Conservation (phyloP, 768 basidiomycete genomes). For the Cubamyces lactineus region DNA sequence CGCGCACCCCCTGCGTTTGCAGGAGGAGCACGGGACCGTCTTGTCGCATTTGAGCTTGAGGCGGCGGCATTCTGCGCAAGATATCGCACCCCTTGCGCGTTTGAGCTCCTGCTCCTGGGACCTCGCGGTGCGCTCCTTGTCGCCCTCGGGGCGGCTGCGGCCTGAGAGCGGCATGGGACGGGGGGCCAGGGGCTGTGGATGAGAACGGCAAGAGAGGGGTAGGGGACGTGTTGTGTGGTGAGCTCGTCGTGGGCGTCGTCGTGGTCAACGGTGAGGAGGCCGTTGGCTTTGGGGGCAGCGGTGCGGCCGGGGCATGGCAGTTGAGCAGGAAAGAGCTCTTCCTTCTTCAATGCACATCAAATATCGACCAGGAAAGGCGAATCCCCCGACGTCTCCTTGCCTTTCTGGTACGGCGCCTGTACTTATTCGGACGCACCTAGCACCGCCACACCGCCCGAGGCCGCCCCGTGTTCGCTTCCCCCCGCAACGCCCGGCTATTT, state of each 20-base stretch:
- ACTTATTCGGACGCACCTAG: neutral
- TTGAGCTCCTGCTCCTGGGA: conserved; percentile 67
- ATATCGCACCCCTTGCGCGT: conserved; percentile 73
- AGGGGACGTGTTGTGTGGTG: neutral
- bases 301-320: conserved; percentile 12
- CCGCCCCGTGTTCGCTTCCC: conserved; percentile 9
- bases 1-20: conserved; percentile 74
- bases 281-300: neutral
- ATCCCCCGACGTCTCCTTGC: conserved; percentile 2
- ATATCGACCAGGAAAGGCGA: conserved; percentile 3
- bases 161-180: conserved; percentile 28
- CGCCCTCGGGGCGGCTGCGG: conserved; percentile 27
- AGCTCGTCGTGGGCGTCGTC: conserved; percentile 1
- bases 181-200: conserved; percentile 2
- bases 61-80: conserved; percentile 70
- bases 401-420: conserved; percentile 7
- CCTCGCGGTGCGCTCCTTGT: conserved; percentile 29
- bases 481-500: neutral
- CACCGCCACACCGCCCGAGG: conserved; percentile 18
- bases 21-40: conserved; percentile 54
- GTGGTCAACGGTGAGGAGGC: conserved; percentile 16
- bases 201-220: conserved; percentile 7
- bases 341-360: conserved; percentile 4
- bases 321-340: conserved; percentile 5
- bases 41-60: conserved; percentile 62